A percentile compares a stretch with the other conserved stretches of the same genome.
Evolutionary conservation across 139 green algal genomes (phyloP).

Genomic region (Tetradesmus lagerheimii): DNA sequence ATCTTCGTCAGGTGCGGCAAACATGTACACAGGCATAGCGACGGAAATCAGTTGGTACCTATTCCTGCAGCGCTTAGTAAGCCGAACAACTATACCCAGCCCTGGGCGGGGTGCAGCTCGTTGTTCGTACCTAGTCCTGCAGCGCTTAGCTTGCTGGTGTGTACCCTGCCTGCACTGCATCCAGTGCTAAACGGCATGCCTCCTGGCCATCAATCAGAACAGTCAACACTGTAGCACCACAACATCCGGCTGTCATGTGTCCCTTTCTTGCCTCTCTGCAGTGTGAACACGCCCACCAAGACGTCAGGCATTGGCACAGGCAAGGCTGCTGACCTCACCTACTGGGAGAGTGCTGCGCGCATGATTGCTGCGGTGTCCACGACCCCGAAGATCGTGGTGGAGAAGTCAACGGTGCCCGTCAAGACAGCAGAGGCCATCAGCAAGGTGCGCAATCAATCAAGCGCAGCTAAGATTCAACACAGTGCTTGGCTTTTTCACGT

Average conservation of each 20-base stretch:
- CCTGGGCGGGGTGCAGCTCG: no score
- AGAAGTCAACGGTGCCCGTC: constrained; percentile 99
- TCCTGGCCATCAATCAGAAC: no score
- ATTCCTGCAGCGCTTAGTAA: no score
- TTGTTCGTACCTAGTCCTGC: no score
- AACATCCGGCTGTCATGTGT: not conserved
- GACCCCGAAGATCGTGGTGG: constrained; percentile 96
- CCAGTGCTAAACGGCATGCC: not conserved
- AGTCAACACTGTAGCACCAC: no score
- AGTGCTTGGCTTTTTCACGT: no score
- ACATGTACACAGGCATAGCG: no score
- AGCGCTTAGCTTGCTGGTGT: not conserved
- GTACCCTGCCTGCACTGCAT: not conserved
- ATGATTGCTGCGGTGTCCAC: constrained; percentile 89
- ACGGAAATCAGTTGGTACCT: no score
- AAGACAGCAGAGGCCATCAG: constrained; percentile 99
- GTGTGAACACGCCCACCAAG: constrained; percentile 99
- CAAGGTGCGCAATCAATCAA: no score
- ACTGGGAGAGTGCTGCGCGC: constrained; percentile 98
- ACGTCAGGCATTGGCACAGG: constrained; percentile 95
- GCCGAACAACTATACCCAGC: no score
- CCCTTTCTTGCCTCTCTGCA: constrained; percentile 51
- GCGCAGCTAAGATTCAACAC: no score
- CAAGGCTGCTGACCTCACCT: constrained; percentile 98
- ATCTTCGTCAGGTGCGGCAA: constrained; percentile 92